Conservation (phyloP, 768 basidiomycete species). For the Boletus tylopilopsis region DNA sequence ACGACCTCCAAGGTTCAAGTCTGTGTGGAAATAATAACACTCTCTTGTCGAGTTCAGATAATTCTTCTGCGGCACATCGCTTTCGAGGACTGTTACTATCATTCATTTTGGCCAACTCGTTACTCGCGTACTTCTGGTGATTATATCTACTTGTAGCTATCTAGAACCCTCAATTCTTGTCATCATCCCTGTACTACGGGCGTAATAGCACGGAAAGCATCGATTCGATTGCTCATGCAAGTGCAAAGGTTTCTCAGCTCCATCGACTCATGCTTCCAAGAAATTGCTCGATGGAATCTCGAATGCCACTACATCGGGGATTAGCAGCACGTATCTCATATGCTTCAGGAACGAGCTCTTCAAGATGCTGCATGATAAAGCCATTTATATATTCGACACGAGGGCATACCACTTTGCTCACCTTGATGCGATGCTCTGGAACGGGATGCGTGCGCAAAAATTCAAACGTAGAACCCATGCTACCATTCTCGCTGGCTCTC, state of each 20-base stretch:
- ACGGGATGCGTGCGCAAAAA: conserved; percentile 85
- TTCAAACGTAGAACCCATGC: conserved; percentile 35
- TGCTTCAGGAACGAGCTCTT: conserved; percentile 54
- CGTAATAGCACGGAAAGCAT: not conserved
- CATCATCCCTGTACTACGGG: not conserved
- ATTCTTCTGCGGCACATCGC: conserved; percentile 6
- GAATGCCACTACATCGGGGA: conserved; percentile 47
- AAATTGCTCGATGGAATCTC: conserved; percentile 30
- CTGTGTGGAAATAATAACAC: conserved; percentile 30
- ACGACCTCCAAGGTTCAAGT: conserved; percentile 33
- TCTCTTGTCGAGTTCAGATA: not conserved
- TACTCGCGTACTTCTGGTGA: conserved; percentile 5
- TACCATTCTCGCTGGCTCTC: conserved; percentile 43
- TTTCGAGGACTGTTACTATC: not conserved
- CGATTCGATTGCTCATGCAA: not conserved
- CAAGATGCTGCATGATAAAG: conserved; percentile 39
- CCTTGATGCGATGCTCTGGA: conserved; percentile 67
- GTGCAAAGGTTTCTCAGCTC: not conserved
- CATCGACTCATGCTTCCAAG: conserved; percentile 13
- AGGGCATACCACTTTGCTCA: conserved; percentile 28
- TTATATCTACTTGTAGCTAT: not conserved
- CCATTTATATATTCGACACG: not conserved
- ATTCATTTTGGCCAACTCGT: conserved; percentile 7
- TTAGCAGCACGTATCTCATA: conserved; percentile 52
- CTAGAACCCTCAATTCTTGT: not conserved